Evolutionary conservation across 805 yeast species (phyloP), one percentile per base, ranked within the genome.

Genomic region (Candida schatavii): DNA sequence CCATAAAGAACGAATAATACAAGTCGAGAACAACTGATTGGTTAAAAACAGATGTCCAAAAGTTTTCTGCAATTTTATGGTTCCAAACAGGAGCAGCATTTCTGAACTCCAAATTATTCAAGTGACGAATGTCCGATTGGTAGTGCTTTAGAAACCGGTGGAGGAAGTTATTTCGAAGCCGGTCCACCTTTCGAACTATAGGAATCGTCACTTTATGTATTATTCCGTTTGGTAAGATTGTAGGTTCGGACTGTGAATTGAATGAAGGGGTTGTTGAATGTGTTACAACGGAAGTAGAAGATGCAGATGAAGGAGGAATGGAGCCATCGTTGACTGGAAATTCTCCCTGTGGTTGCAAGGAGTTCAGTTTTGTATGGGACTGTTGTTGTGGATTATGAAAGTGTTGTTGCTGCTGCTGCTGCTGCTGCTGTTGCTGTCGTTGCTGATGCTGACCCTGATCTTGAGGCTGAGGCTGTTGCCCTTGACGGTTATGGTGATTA

Each of bases 1-100:
- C 73, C 49, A 68, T 59, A 45, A 68, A 60, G 44, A 66, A 68
- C 2, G 58, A 55, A 45, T 59, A 62, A 42, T 66, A 66, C 6
- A 64, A 51, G 27, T 62, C 54, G 32, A 64, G 49, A 3, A 53
- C 48, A 3, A 54, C 52, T 15, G 64, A 55, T 35, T 57, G 60
- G 35, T 59, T 51, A 43, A 60, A 61, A 19, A 67, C 43, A 0
- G 55, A 42, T n/a, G 49, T 45, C 74, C 73, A 68, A 34, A 68
- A 51, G 18, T 32, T 38, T 25, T 52, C 47, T 17, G 46, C 49
- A 36, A 52, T 53, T 5, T 43, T 36, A 14, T 51, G 46, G 13
- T 41, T 40, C 64, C 68, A 64, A 1, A 61, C 54, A 1, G 71
- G 68, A 2, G 51, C 48, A 7, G 31, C 35, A 6, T 39, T 36